A percentile compares a stretch with the other conserved stretches of the same genome.
phyloP scores from a whole-genome alignment of 805 yeast genomes.

The Myxozyma vanderwaltii region DNA sequence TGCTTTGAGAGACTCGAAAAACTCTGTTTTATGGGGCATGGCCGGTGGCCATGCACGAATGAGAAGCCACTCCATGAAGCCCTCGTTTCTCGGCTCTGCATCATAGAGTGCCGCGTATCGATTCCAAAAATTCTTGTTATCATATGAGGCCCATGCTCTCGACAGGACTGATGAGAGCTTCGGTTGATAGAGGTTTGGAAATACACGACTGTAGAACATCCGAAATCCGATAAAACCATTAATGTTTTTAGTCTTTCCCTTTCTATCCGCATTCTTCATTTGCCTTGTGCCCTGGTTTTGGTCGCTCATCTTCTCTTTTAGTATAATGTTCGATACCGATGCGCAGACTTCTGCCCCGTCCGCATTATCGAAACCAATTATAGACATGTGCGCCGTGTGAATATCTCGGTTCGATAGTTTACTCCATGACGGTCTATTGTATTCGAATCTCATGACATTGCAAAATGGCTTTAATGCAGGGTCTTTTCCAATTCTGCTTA shows the following conservation, averaged over 20 bases:
- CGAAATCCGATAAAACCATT: constrained; percentile 29
- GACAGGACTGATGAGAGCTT: constrained; percentile 20
- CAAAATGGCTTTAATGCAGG: constrained; percentile 24
- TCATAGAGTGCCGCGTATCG: constrained; percentile 20
- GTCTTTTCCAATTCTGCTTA: constrained; percentile 9
- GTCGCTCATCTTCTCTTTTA: not conserved
- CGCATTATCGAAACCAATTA: constrained; percentile 13
- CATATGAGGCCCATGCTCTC: constrained; percentile 22
- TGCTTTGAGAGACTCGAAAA: not conserved
- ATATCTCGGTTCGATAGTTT: not conserved
- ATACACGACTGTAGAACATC: constrained; percentile 21
- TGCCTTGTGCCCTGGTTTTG: not conserved
- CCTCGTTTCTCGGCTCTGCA: constrained; percentile 15
- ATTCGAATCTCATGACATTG: constrained; percentile 15
- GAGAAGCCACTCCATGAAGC: constrained; percentile 25
- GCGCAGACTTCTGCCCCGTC: not conserved
- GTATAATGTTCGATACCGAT: not conserved
- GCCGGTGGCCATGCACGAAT: constrained; percentile 18
- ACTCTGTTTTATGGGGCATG: constrained; percentile 9
- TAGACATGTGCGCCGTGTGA: constrained; percentile 4
- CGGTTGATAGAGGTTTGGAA: constrained; percentile 22
- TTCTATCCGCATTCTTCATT: too few species aligned
- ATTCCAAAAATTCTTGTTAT: constrained; percentile 26
- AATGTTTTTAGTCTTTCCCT: not conserved
- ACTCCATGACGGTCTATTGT: not conserved